These are phyloP conservation scores for Citrus medica DNA, from an alignment of 345 rosid species.

Conservation along the genomic window DNA sequence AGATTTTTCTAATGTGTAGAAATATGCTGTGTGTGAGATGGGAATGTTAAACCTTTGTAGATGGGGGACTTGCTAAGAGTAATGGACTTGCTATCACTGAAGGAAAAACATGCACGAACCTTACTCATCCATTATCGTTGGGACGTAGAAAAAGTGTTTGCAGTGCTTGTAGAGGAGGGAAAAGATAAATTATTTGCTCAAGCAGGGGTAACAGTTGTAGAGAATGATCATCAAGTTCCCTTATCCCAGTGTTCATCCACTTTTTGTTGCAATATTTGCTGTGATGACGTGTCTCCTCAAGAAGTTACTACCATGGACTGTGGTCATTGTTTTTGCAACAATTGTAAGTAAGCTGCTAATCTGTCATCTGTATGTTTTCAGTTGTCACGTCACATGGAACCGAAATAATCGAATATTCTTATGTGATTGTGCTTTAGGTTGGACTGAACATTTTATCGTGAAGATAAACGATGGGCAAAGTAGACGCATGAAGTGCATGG, in stretches of 20 bases:
- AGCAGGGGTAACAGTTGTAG: slow-evolving; percentile 26
- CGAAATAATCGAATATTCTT: background rate
- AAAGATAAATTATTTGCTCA: slow-evolving; percentile 26
- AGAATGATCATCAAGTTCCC: background rate
- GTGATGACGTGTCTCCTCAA: slow-evolving; percentile 23
- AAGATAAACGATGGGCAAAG: slow-evolving; percentile 42
- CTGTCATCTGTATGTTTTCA: too few species aligned
- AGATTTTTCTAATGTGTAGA: background rate
- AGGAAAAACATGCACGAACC: slow-evolving; percentile 32
- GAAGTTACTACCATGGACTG: slow-evolving; percentile 36
- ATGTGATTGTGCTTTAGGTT: slow-evolving; percentile 22
- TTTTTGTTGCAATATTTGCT: slow-evolving; percentile 29
- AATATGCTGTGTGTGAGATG: background rate
- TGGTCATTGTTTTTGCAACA: slow-evolving; percentile 39
- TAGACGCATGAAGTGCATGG: slow-evolving; percentile 42
- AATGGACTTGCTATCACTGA: slow-evolving; percentile 44
- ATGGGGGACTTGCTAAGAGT: slow-evolving; percentile 41
- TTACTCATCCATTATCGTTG: slow-evolving; percentile 35
- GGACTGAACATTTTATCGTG: slow-evolving; percentile 38
- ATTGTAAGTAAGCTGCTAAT: slow-evolving; percentile 23
- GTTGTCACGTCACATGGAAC: too few species aligned
- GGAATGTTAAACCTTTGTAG: slow-evolving; percentile 21
- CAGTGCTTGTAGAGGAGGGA: slow-evolving; percentile 31
- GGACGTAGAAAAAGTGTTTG: slow-evolving; percentile 34
- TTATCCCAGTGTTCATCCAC: background rate